phyloP scores from a whole-genome alignment of 1,284 basidiomycete species.

The Rhodofomes roseus region DNA sequence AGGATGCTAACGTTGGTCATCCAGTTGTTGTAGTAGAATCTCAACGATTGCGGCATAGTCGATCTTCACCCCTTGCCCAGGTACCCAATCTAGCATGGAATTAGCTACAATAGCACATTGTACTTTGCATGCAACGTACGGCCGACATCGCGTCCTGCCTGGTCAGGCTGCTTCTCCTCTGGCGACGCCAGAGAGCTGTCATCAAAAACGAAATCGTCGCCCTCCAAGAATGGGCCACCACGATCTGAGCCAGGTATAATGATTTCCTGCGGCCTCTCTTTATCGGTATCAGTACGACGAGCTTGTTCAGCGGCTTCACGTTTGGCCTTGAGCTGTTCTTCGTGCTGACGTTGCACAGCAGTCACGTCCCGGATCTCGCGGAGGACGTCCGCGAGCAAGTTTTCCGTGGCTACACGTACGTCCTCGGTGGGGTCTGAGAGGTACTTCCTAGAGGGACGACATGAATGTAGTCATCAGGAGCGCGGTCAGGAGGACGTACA shows the following conservation, averaged over 20 bases:
- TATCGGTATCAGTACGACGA: conserved; percentile 25
- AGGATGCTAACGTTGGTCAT: conserved; percentile 68
- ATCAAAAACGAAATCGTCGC: conserved; percentile 36
- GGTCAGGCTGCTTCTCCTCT: conserved; percentile 46
- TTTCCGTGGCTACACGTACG: conserved; percentile 89
- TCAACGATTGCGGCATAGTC: conserved; percentile 93
- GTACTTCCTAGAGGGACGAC: conserved; percentile 66
- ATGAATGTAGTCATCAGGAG: conserved; percentile 5
- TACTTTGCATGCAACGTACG: conserved; percentile 37
- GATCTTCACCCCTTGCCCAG: conserved; percentile 90
- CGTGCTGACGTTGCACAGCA: conserved; percentile 58
- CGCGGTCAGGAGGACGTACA: conserved; percentile 54
- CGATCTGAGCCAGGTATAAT: conserved; percentile 25
- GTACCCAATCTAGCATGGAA: conserved; percentile 69
- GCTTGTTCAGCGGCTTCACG: conserved; percentile 39
- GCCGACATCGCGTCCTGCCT: conserved; percentile 59
- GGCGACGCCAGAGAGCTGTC: conserved; percentile 21
- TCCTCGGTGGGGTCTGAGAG: conserved; percentile 94
- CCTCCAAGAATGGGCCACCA: conserved; percentile 47
- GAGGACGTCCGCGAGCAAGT: conserved; percentile 88
- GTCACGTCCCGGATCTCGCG: conserved; percentile 90
- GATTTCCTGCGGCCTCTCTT: conserved; percentile 27
- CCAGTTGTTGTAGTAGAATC: conserved; percentile 89
- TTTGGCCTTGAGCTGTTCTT: conserved; percentile 49
- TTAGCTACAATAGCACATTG: conserved; percentile 22